Conservation (phyloP, 495 filamentous ascomycete genomes). For the Thermothielavioides terrestris region DNA sequence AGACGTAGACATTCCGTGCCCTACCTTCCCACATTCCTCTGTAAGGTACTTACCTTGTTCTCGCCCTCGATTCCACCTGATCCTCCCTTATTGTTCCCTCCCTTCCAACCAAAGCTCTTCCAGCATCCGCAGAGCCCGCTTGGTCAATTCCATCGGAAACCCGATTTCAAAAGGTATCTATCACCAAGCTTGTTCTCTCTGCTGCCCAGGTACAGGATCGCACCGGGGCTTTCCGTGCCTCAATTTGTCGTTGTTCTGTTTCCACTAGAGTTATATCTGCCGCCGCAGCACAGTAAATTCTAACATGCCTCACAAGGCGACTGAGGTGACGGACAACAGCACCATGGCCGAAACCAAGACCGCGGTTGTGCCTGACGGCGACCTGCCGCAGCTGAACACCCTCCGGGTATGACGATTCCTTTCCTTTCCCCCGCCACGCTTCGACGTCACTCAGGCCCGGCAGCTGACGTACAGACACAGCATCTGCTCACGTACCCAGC, state of each 20-base stretch:
- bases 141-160: too few species aligned
- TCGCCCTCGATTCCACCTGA: not conserved
- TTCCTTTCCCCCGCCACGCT: not conserved
- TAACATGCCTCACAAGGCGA: slow-evolving; percentile 14
- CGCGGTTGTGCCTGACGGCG: slow-evolving; percentile 20
- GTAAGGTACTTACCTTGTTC: not conserved
- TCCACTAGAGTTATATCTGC: not conserved
- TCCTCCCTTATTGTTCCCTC: not conserved
- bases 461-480: slow-evolving; percentile 32
- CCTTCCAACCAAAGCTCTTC: too few species aligned
- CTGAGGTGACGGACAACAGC: slow-evolving; percentile 13
- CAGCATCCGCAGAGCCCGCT: too few species aligned
- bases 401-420: slow-evolving; percentile 16
- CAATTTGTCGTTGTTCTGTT: not conserved
- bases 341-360: slow-evolving; percentile 17
- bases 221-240: too few species aligned
- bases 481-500: slow-evolving; percentile 82
- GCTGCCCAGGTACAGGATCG: not conserved
- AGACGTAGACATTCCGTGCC: slow-evolving; percentile 6
- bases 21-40: not conserved
- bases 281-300: not conserved
- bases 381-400: slow-evolving; percentile 19
- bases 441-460: not conserved
- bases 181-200: not conserved
- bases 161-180: too few species aligned